A percentile compares a stretch with the other conserved stretches of the same genome.
Conservation (phyloP, 768 basidiomycete genomes). For the Trametes cingulata region DNA sequence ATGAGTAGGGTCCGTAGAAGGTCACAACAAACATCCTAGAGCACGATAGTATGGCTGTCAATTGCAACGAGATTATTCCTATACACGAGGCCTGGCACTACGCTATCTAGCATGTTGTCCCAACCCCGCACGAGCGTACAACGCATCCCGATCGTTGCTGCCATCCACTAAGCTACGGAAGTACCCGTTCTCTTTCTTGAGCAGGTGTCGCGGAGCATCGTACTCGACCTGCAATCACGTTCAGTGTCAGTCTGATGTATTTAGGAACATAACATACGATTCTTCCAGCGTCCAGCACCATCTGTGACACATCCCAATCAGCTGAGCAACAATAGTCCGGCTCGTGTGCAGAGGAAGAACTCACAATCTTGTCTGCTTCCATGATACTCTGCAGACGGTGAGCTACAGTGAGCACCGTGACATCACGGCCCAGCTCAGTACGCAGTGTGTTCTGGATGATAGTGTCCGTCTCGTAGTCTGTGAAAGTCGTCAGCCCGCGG, state of each 20-base stretch:
- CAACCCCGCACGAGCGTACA: slow-evolving; percentile 42
- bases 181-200: slow-evolving; percentile 49
- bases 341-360: slow-evolving; percentile 2
- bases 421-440: slow-evolving; percentile 41
- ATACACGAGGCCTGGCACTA: too few relatives aligned
- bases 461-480: slow-evolving; percentile 58
- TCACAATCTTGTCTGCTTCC: slow-evolving; percentile 60
- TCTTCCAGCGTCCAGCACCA: slow-evolving; percentile 45
- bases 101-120: not conserved
- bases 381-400: slow-evolving; percentile 60
- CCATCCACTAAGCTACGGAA: slow-evolving; percentile 57
- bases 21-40: too few relatives aligned
- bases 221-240: slow-evolving; percentile 42
- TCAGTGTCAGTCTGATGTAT: not conserved
- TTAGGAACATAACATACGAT: slow-evolving; percentile 33
- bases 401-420: slow-evolving; percentile 59
- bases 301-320: slow-evolving; percentile 26
- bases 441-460: slow-evolving; percentile 59
- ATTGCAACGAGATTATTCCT: too few relatives aligned
- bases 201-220: slow-evolving; percentile 48
- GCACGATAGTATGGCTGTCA: too few relatives aligned
- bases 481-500: not conserved
- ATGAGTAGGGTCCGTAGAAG: too few relatives aligned
- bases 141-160: slow-evolving; percentile 48
- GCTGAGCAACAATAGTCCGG: not conserved